A percentile compares a stretch with the other conserved stretches of the same genome.
Evolutionary conservation across 768 basidiomycete species (phyloP).

Genomic region (Boletellus sp.): DNA sequence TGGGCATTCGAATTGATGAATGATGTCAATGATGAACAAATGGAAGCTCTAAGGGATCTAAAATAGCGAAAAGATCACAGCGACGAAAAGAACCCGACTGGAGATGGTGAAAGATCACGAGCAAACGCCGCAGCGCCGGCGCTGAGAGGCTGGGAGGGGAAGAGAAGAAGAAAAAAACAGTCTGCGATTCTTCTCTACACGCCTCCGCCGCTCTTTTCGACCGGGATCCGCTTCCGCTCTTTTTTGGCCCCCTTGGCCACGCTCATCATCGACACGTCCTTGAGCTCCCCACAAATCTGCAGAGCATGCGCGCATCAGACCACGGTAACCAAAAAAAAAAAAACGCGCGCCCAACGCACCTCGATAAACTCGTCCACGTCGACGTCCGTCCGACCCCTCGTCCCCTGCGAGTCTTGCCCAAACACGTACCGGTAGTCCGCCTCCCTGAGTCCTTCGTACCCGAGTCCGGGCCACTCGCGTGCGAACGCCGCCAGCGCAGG

Average conservation of each 20-base stretch:
- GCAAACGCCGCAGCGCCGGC: too few relatives aligned
- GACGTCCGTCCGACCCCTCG: constrained; percentile 50
- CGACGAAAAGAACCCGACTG: too few relatives aligned
- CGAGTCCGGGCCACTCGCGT: constrained; percentile 32
- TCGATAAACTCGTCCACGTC: constrained; percentile 87
- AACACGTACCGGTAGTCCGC: constrained; percentile 76
- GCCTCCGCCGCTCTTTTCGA: constrained; percentile 29
- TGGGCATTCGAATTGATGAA: too few relatives aligned
- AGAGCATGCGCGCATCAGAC: not conserved
- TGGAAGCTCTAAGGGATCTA: too few relatives aligned
- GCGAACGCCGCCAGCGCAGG: constrained; percentile 44
- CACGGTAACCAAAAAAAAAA: too few relatives aligned
- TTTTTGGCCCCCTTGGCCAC: constrained; percentile 31
- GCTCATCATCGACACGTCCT: constrained; percentile 55
- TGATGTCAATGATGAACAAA: too few relatives aligned
- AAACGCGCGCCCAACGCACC: constrained; percentile 40
- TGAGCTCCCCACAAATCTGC: constrained; percentile 71
- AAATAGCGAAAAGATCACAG: too few relatives aligned
- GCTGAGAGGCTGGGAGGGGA: too few relatives aligned
- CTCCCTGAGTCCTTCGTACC: constrained; percentile 56
- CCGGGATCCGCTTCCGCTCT: constrained; percentile 49
- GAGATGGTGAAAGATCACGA: too few relatives aligned
- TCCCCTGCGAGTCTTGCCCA: constrained; percentile 63
- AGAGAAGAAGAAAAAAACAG: too few relatives aligned
- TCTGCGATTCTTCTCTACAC: constrained; percentile 13